Base-by-base conservation (phyloP, 2,329 filamentous ascomycete genomes). In the Nemania bipapillata region DNA sequence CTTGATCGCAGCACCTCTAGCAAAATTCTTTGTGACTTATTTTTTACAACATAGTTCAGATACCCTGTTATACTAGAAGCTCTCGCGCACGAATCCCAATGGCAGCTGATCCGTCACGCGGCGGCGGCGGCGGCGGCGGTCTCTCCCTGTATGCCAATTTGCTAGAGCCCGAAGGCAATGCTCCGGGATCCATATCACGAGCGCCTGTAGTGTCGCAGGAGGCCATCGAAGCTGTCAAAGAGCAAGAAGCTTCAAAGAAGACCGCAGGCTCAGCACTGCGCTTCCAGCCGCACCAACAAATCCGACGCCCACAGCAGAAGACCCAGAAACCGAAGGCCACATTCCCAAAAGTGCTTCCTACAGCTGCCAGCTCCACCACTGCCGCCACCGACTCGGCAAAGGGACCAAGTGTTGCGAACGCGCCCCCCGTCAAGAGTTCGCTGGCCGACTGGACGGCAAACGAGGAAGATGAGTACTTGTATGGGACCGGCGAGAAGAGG, bases 131-230 rank as follows among this genome's bases (percentile, higher is more conserved):
- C 56, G 80, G 83, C 65, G 81, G 83, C 65, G 81, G 83, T 65
- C 83, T 93, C 73, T 94, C 92, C 20, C 88, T 96, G 4, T 97
- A 97, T 79, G 94, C 92, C 63, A 92, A 96, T 79, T 86, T 97
- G 50, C 88, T 96, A 71, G 91, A 93, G 74, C 83, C 88, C 22
- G 81, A 84, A 54, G 74, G 80, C 70, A 79, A 81, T 66, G 73
- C 82, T 40, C 75, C 85, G 1, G 82, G 86, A n/a, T 92, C 91
- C n/a, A 92, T 95, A 74, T 93, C 92, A 17, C 88, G 90, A 74
- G 91, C 88, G 1, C 92, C 93, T 0, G 89, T 94, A 59, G 85
- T 90, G 63, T 94, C 94, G 80, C 89, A 88, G 70, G 81, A 89
- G 74, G 79, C 82, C 67, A 82, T 83, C 22, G 83, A 84, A 22